These are phyloP conservation scores for Blastobotrys mokoenaii DNA, from an alignment of 805 yeast species.

Conservation along the genomic window DNA sequence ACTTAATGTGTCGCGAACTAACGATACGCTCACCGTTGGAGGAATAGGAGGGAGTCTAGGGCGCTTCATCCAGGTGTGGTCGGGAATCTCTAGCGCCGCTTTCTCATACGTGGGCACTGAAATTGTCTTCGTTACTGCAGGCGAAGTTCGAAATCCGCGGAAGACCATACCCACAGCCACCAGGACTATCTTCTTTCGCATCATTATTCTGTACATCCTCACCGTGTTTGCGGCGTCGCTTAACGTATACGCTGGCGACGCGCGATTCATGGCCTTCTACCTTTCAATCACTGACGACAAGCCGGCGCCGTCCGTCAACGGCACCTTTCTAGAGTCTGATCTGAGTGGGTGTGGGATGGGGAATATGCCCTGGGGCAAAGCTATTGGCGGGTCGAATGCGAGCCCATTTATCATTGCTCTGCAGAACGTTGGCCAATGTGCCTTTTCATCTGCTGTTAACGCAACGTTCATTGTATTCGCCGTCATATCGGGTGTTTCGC, in stretches of 20 bases:
- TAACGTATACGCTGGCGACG: conserved; percentile 67
- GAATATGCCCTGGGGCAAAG: conserved; percentile 10
- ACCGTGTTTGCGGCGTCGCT: conserved; percentile 63
- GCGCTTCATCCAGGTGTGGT: conserved; percentile 32
- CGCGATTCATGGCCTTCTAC: background rate
- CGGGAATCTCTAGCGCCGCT: conserved; percentile 56
- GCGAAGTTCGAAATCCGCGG: conserved; percentile 78
- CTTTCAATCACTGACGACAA: background rate
- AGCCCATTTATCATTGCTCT: conserved; percentile 46
- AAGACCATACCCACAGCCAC: conserved; percentile 71
- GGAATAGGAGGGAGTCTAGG: conserved; percentile 42
- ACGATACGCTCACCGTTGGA: conserved; percentile 37
- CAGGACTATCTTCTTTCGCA: conserved; percentile 63
- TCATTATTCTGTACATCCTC: conserved; percentile 54
- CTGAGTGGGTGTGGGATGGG: conserved; percentile 3
- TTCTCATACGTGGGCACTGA: conserved; percentile 80
- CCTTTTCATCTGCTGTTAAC: conserved; percentile 43
- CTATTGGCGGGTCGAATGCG: conserved; percentile 13
- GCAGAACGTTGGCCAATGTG: conserved; percentile 43
- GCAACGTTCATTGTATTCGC: conserved; percentile 48
- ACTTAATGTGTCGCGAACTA: background rate
- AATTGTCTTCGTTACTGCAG: conserved; percentile 73
- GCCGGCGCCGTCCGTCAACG: background rate
- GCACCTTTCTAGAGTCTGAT: background rate
- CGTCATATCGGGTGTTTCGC: conserved; percentile 48